Evolutionary conservation across 2,329 filamentous ascomycete species (phyloP).

Genomic region (Ceratocystis smalleyi): DNA sequence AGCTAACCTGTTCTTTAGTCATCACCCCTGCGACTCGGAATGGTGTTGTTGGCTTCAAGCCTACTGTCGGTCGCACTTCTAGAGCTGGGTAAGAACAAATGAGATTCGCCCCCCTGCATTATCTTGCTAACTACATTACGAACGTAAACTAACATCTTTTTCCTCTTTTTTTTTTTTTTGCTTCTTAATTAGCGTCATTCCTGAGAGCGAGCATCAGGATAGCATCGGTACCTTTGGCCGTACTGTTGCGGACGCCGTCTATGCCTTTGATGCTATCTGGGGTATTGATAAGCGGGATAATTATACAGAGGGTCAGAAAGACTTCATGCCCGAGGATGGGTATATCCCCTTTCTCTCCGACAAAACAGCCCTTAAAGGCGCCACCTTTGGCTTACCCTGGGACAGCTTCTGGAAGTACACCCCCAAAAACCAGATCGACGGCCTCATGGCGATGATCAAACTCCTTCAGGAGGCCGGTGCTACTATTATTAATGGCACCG

Average conservation of each 20-base stretch:
- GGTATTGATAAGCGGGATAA: conserved; percentile 49
- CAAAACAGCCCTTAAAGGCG: conserved; percentile 40
- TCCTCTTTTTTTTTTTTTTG: not conserved
- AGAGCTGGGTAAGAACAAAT: conserved; percentile 27
- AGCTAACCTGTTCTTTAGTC: conserved; percentile 25
- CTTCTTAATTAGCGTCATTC: conserved; percentile 33
- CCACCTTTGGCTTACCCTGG: conserved; percentile 58
- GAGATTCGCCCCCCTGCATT: not conserved
- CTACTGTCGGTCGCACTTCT: conserved; percentile 58
- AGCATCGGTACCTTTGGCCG: conserved; percentile 52
- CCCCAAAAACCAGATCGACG: conserved; percentile 37
- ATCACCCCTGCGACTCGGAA: conserved; percentile 59
- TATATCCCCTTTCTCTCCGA: conserved; percentile 43
- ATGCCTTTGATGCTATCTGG: conserved; percentile 52
- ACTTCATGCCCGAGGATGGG: conserved; percentile 37
- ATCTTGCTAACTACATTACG: not conserved
- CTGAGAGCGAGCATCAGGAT: conserved; percentile 52
- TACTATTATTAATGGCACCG: conserved; percentile 52
- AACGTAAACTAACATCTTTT: not conserved
- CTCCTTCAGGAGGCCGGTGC: conserved; percentile 46
- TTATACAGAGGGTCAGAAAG: conserved; percentile 44
- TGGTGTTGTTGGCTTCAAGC: conserved; percentile 57
- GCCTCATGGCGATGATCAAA: conserved; percentile 29
- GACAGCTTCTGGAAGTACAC: conserved; percentile 52
- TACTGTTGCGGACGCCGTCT: conserved; percentile 52